A percentile compares a stretch with the other conserved stretches of the same genome.
These are phyloP conservation scores for Pythium sp. DNA, from an alignment of 352 stramenopile species.

Conservation along the genomic window DNA sequence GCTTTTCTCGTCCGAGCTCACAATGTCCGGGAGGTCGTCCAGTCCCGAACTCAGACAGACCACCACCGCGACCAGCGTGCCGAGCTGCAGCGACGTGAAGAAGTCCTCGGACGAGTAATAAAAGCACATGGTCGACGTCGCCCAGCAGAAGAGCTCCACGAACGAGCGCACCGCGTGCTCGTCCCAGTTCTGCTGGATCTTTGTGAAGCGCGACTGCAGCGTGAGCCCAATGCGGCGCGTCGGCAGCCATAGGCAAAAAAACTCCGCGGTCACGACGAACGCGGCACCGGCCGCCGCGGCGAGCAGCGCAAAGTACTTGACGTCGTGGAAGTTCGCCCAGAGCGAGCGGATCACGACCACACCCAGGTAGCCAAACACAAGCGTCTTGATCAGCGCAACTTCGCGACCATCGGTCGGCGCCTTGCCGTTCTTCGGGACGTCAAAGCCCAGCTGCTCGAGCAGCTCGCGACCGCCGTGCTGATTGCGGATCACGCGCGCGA, in stretches of 20 bases:
- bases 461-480: conserved; percentile 55
- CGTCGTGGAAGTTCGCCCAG: conserved; percentile 64
- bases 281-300: conserved; percentile 62
- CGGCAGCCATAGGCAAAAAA: conserved; percentile 76
- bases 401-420: conserved; percentile 64
- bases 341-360: conserved; percentile 60
- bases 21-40: conserved; percentile 54
- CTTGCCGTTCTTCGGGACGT: conserved; percentile 69
- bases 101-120: conserved; percentile 58
- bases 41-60: conserved; percentile 54
- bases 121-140: conserved; percentile 46
- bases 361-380: conserved; percentile 74
- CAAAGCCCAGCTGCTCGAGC: conserved; percentile 62
- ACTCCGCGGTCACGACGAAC: conserved; percentile 73
- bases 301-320: conserved; percentile 71
- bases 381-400: conserved; percentile 70
- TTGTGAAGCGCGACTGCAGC: conserved; percentile 72
- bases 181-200: conserved; percentile 58
- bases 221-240: conserved; percentile 68
- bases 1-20: conserved; percentile 32
- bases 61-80: conserved; percentile 51
- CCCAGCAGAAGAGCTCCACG: conserved; percentile 65
- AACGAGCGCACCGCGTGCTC: conserved; percentile 48
- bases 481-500: conserved; percentile 70
- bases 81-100: conserved; percentile 45